Evolutionary conservation across 179 eudicot species (phyloP), one percentile per base, ranked within the genome.

Genomic region (Actinidia polygama): DNA sequence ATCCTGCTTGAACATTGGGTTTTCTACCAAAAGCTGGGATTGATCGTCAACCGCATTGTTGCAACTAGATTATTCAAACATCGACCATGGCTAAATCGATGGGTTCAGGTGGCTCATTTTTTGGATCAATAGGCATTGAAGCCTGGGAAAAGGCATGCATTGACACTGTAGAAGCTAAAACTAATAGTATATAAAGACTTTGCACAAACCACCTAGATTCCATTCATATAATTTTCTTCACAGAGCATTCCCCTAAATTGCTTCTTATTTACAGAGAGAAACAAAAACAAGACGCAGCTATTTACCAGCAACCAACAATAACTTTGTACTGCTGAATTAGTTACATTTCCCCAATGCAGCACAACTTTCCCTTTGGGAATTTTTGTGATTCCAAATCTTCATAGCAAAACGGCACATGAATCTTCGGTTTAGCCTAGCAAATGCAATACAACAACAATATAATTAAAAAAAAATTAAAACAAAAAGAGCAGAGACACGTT

Each of bases 361-460:
- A 7, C 10, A 6, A 30, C 9, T 26, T 26, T 36, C 5, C 36
- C 15, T 36, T 36, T 36, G 7, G 36, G 10, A 11, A 67, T 36
- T 67, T 47, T 67, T 1, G 49, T 26, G 9, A 67, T 67, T 67
- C 46, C 47, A 36, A 26, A 67, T 0, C 5, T 14, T 10, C 15
- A 75, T 3, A 4, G 49, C 63, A 75, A 10, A 18, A 53, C 7
- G 21, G 50, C 26, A 57, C 0, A 9, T 9, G 5, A 40, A 58
- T 36, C 79, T 76, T n/a, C 79, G 51, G 18, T 21, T 36, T 62
- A 46, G 36, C 55, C 57, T 44, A 53, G 59, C 40, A 77, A 58
- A 88, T 88, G 90, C 24, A 46, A 83, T 14, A 77, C 68, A 24
- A 36, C 30, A 68, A 51, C 58, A 19, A 26, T 47, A 40, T 36